Evolutionary conservation across 805 yeast genomes (phyloP), one percentile per base, ranked within the genome.

Genomic region (Cyberlindnera subsufficiens): DNA sequence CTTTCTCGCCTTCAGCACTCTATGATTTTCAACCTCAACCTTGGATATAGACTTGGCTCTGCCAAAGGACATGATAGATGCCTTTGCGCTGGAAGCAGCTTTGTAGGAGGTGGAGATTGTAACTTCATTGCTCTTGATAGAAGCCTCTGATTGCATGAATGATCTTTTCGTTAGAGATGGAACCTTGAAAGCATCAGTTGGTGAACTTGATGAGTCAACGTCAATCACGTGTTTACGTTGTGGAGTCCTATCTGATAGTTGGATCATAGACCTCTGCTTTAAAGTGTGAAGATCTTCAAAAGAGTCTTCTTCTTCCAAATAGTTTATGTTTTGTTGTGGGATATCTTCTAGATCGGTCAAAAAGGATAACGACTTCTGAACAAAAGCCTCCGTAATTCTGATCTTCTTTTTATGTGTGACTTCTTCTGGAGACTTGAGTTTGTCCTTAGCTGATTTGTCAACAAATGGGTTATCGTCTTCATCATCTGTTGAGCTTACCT

Each of bases 21-120:
- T 52, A 37, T 53, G 56, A 17, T 44, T 32, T 35, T 46, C 43
- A 4, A 38, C 34, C 13, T 44, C 47, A 8, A 47, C 38, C 4
- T 36, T 35, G 13, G 35, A 35, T 15, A 37, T 42, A 5, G 42
- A 35, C 45, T 60, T 58, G 16, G 27, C 22, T 35, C 60, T 60
- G 10, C 81, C 75, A 55, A 77, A 56, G 42, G 73, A 74, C 37
- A 82, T 73, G 48, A 84, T 73, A 8, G 84, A 75, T 1, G 84
- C 77, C 46, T 69, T 74, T 5, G 76, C 64, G 7, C 82, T 76
- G 2, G 78, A 68, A 1, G 77, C 81, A 10, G 72, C 69, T 56
- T 71, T 78, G 53, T 77, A 75, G 25, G 73, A 69, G 30, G 74
- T 74, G 36, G 77, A 69, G 5, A 77, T 60, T 1, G 76, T 77